A percentile compares a stretch with the other conserved stretches of the same genome.
Evolutionary conservation across 2,329 filamentous ascomycete species (phyloP).

Genomic region (Alternaria sp.): DNA sequence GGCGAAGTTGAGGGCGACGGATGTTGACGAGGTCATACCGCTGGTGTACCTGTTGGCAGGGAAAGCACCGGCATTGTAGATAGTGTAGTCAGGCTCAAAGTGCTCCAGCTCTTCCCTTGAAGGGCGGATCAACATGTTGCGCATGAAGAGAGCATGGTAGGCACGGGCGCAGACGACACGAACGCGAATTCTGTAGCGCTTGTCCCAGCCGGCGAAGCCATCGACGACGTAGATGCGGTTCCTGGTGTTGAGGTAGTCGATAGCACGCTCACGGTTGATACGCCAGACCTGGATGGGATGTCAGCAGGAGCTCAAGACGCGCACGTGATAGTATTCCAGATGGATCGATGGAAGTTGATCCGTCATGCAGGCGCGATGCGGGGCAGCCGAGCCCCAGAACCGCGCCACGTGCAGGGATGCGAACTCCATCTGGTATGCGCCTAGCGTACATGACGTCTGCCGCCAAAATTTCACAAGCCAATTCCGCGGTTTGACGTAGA

Average conservation of each 20-base stretch:
- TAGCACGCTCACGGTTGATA: constrained; percentile 97
- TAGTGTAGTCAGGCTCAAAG: constrained; percentile 99
- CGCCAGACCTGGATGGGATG: constrained; percentile 80
- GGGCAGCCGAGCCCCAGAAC: constrained; percentile 39
- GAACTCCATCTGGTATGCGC: constrained; percentile 40
- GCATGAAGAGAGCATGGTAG: constrained; percentile 99
- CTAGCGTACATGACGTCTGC: constrained; percentile 45
- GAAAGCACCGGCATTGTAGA: constrained; percentile 99
- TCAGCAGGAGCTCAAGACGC: constrained; percentile 20
- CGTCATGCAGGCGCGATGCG: constrained; percentile 40
- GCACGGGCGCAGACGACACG: constrained; percentile 98
- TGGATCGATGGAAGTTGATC: constrained; percentile 6
- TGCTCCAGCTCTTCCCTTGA: constrained; percentile 88
- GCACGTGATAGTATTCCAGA: constrained; percentile 31
- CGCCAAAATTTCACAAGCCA: constrained; percentile 36
- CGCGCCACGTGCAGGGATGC: constrained; percentile 38
- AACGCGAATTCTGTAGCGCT: constrained; percentile 96
- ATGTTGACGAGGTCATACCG: constrained; percentile 98
- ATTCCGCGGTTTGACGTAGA: constrained; percentile 15
- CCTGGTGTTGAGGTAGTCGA: constrained; percentile 98
- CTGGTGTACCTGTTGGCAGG: constrained; percentile 97
- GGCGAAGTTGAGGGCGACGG: constrained; percentile 97
- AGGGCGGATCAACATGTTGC: constrained; percentile 99
- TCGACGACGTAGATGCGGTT: constrained; percentile 99
- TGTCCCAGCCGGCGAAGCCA: constrained; percentile 97